These are phyloP conservation scores for Nakazawaea molendinolei DNA, from an alignment of 805 yeast genomes.

Conservation along the genomic window DNA sequence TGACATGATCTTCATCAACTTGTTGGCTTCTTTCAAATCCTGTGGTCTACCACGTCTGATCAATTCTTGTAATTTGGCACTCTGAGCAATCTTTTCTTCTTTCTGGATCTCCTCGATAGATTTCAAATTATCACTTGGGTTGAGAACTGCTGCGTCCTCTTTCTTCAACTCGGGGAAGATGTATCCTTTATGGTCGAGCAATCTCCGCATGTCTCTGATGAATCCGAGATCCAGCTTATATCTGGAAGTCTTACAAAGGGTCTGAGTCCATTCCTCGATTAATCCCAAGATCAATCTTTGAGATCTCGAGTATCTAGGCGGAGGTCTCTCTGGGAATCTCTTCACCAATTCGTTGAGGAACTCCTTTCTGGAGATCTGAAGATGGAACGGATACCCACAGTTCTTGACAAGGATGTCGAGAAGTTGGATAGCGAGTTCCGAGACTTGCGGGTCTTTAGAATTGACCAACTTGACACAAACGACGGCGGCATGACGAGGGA, in stretches of 20 bases:
- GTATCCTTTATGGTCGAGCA: slow-evolving; percentile 85
- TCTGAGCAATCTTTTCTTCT: slow-evolving; percentile 88
- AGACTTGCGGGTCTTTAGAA: slow-evolving; percentile 76
- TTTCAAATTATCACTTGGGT: slow-evolving; percentile 81
- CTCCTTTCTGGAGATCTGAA: slow-evolving; percentile 92
- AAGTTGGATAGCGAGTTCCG: slow-evolving; percentile 64
- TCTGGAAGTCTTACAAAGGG: slow-evolving; percentile 82
- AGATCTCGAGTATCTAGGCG: slow-evolving; percentile 71
- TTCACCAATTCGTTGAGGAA: slow-evolving; percentile 90
- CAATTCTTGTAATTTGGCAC: slow-evolving; percentile 92
- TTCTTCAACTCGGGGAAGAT: slow-evolving; percentile 84
- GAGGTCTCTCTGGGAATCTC: slow-evolving; percentile 92
- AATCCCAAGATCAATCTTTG: slow-evolving; percentile 83
- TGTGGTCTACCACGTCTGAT: slow-evolving; percentile 93
- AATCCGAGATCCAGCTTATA: slow-evolving; percentile 89
- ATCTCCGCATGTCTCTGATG: slow-evolving; percentile 92
- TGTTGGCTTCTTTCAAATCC: slow-evolving; percentile 93
- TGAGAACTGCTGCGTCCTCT: slow-evolving; percentile 89
- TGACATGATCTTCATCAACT: slow-evolving; percentile 95
- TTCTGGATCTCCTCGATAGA: slow-evolving; percentile 85
- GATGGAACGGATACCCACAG: slow-evolving; percentile 95
- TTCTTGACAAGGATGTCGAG: slow-evolving; percentile 91
- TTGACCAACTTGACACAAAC: slow-evolving; percentile 79
- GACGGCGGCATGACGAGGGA: slow-evolving; percentile 89
- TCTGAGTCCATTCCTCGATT: slow-evolving; percentile 96